These are phyloP conservation scores for Monosporozyma siamensis DNA, from an alignment of 805 yeast genomes.

Conservation along the genomic window DNA sequence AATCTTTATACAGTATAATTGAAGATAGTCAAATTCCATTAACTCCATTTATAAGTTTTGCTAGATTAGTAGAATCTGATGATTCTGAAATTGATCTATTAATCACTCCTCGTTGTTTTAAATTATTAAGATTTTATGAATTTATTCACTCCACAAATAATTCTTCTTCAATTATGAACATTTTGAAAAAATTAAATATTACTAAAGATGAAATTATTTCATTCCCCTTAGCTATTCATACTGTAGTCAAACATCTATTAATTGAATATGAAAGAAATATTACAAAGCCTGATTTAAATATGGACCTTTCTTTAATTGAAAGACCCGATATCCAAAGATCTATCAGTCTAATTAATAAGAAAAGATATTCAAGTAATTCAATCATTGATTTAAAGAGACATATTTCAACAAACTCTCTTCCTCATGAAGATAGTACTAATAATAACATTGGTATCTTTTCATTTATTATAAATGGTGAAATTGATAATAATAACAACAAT, in stretches of 20 bases:
- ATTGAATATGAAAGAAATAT: conserved; percentile 44
- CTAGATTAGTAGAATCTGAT: conserved; percentile 55
- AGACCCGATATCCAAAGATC: conserved; percentile 47
- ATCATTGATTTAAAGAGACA: background rate
- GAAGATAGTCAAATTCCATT: conserved; percentile 22
- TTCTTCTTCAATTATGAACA: conserved; percentile 36
- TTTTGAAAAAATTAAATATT: conserved; percentile 52
- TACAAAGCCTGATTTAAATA: conserved; percentile 38
- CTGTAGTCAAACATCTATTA: conserved; percentile 58
- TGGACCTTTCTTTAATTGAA: conserved; percentile 49
- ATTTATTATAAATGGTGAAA: too few relatives aligned
- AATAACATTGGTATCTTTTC: background rate
- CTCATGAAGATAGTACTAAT: background rate
- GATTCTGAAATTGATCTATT: conserved; percentile 40
- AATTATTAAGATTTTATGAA: conserved; percentile 53
- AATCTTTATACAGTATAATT: conserved; percentile 33
- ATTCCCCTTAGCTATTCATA: conserved; percentile 60
- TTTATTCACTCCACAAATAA: conserved; percentile 42
- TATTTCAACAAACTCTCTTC: too few relatives aligned
- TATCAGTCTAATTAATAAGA: conserved; percentile 3
- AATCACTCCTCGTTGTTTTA: conserved; percentile 59
- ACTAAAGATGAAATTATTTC: conserved; percentile 47
- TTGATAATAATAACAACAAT: background rate
- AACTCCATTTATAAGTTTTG: conserved; percentile 50
- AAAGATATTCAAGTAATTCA: background rate